Evolutionary conservation across 192 early-diverging fungal genomes (phyloP), one percentile per base, ranked within the genome.

Genomic region (Spizellomyces punctatus): DNA sequence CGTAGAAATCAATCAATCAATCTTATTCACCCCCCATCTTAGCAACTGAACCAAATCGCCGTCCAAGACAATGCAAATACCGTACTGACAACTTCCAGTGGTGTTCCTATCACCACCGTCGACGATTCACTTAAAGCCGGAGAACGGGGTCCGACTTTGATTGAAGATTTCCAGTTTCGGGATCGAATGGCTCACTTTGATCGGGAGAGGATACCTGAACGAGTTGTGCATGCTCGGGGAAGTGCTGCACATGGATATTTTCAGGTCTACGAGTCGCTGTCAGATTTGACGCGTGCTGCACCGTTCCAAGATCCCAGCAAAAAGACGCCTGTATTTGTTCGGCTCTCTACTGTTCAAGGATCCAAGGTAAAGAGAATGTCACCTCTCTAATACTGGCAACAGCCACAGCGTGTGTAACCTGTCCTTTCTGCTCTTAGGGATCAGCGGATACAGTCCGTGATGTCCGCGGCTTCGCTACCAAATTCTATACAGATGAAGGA

Each of bases 401-500:
- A n/a, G 36, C 47, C 8, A 69, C 58, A 47, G 46, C 17, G n/a
- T 50, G 36, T 9, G 0, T 36, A 19, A 5, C 91, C 90, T 82
- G 65, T 86, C 87, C 79, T 36, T 3, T 36, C 27, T 36, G 27
- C 27, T 36, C 1, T 83, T 83, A 81, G 50, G 92, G 92, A 44
- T 83, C 82, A 44, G 88, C 89, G 21, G 92, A 94, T 70, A 90
- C 92, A 42, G 86, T 85, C 44, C 85, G 91, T 58, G 93, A 94
- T 68, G 90, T 91, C 19, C 90, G 93, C 64, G 93, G 91, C 7
- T 93, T 94, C 50, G 85, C 91, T 19, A 74, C 91, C 77, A 92
- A 93, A 85, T 92, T 92, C 82, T 94, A 92, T 80, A 94, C 92
- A 27, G 91, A 92, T 73, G 92, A 94, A 75, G 89, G 89, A 21